Evolutionary conservation across 2,329 filamentous ascomycete genomes (phyloP).

Genomic region (Hymenoscyphus salicellus): DNA sequence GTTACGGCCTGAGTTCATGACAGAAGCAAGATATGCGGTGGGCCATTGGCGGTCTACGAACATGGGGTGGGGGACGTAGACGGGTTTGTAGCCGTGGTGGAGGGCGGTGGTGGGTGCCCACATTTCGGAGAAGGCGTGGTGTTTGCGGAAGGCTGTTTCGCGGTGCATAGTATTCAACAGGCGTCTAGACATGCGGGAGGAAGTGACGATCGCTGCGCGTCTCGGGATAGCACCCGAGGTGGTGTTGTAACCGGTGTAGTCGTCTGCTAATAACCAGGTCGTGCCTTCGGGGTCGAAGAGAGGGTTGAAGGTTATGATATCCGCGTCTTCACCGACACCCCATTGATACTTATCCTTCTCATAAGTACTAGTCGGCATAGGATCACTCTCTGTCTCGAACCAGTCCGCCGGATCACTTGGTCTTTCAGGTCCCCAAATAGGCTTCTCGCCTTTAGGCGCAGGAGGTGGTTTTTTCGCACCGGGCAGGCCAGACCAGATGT

Average conservation of each 20-base stretch:
- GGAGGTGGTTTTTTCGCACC: conserved; percentile 36
- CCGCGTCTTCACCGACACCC: conserved; percentile 87
- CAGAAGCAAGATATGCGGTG: conserved; percentile 67
- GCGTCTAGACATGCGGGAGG: conserved; percentile 75
- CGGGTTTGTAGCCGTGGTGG: conserved; percentile 89
- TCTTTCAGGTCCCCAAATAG: conserved; percentile 81
- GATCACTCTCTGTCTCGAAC: conserved; percentile 71
- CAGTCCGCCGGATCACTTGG: conserved; percentile 66
- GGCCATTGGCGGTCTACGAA: conserved; percentile 89
- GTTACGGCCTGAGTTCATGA: conserved; percentile 77
- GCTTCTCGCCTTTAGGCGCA: conserved; percentile 50
- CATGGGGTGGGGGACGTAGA: conserved; percentile 84
- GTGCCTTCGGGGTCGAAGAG: conserved; percentile 88
- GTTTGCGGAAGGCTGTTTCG: conserved; percentile 79
- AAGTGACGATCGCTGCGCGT: conserved; percentile 84
- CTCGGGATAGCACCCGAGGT: conserved; percentile 64
- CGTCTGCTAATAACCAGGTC: conserved; percentile 75
- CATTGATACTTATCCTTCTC: conserved; percentile 80
- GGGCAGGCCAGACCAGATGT: conserved; percentile 58
- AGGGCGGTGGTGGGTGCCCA: conserved; percentile 85
- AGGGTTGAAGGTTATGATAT: conserved; percentile 87
- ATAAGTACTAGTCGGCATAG: conserved; percentile 65
- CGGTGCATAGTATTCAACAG: conserved; percentile 85
- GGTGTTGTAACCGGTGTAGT: conserved; percentile 81
- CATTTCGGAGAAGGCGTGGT: conserved; percentile 95